phyloP scores from a whole-genome alignment of 2,329 filamentous ascomycete species.

The Ceratocystis cubensis region DNA sequence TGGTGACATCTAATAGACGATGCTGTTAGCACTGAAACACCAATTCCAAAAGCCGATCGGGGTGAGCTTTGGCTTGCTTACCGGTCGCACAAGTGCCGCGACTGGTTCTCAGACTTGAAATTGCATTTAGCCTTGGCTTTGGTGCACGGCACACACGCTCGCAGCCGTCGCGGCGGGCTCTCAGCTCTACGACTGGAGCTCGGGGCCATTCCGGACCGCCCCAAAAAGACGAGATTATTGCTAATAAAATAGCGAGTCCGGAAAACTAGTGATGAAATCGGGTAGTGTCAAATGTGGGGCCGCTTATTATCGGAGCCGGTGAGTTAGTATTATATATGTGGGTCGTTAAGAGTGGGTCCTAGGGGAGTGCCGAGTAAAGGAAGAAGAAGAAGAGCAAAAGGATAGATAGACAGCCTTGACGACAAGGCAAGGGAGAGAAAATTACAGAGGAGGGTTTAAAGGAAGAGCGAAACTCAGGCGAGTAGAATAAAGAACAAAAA shows the following conservation, averaged over 20 bases:
- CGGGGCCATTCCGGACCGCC: not conserved
- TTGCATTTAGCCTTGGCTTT: slow-evolving; percentile 22
- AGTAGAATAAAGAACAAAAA: not conserved
- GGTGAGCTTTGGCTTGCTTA: not conserved
- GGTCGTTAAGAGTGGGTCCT: too few species aligned
- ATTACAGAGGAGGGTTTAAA: not conserved
- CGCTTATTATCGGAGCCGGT: too few species aligned
- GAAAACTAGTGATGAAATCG: not conserved
- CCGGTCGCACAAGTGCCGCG: slow-evolving; percentile 20
- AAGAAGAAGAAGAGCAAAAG: not conserved
- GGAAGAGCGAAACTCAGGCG: not conserved
- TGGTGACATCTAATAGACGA: slow-evolving; percentile 24
- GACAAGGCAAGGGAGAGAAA: slow-evolving; percentile 1
- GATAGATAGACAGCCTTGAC: not conserved
- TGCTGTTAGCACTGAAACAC: not conserved
- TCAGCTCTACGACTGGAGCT: slow-evolving; percentile 9
- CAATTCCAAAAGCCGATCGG: not conserved
- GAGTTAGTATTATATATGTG: too few species aligned
- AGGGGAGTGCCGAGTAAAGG: not conserved
- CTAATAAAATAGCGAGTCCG: not conserved
- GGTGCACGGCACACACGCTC: slow-evolving; percentile 22
- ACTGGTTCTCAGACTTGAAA: slow-evolving; percentile 20
- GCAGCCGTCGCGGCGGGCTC: slow-evolving; percentile 22
- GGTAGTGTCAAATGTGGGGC: not conserved
- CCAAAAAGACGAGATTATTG: too few species aligned